Conservation (phyloP, 192 early-diverging fungal species). For the Podila horticola region DNA sequence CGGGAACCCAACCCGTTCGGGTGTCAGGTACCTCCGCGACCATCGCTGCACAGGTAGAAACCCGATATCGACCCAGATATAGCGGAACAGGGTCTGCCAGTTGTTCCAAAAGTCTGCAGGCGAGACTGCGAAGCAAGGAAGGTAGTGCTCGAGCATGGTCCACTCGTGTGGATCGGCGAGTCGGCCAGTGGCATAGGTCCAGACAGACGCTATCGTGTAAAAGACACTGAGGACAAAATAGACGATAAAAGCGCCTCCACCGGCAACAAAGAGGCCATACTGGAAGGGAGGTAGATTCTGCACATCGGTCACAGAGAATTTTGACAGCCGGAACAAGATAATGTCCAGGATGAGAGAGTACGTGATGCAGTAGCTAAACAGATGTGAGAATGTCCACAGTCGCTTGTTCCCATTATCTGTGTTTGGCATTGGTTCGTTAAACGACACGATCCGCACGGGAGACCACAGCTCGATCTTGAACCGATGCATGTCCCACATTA, state of each 20-base stretch:
- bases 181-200: neutral
- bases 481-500: slow-evolving; percentile 35
- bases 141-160: slow-evolving; percentile 19
- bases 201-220: slow-evolving; percentile 7
- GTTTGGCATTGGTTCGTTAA: neutral
- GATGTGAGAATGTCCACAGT: slow-evolving; percentile 13
- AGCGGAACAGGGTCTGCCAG: slow-evolving; percentile 43
- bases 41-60: slow-evolving; percentile 24
- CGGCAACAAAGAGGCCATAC: slow-evolving; percentile 13
- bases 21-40: neutral
- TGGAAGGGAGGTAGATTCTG: neutral
- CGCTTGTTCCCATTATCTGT: neutral
- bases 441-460: slow-evolving; percentile 21
- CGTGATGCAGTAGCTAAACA: neutral
- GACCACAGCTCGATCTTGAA: slow-evolving; percentile 30
- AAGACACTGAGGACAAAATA: slow-evolving; percentile 6
- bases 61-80: slow-evolving; percentile 44
- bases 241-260: slow-evolving; percentile 8
- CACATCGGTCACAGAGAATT: slow-evolving; percentile 5
- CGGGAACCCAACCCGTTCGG: slow-evolving; percentile 6
- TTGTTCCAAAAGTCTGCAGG: slow-evolving; percentile 32
- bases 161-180: slow-evolving; percentile 12
- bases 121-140: slow-evolving; percentile 28
- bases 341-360: slow-evolving; percentile 8
- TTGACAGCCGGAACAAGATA: slow-evolving; percentile 14